Evolutionary conservation across 768 basidiomycete species (phyloP).

Genomic region (Gloeophyllum trabeum): DNA sequence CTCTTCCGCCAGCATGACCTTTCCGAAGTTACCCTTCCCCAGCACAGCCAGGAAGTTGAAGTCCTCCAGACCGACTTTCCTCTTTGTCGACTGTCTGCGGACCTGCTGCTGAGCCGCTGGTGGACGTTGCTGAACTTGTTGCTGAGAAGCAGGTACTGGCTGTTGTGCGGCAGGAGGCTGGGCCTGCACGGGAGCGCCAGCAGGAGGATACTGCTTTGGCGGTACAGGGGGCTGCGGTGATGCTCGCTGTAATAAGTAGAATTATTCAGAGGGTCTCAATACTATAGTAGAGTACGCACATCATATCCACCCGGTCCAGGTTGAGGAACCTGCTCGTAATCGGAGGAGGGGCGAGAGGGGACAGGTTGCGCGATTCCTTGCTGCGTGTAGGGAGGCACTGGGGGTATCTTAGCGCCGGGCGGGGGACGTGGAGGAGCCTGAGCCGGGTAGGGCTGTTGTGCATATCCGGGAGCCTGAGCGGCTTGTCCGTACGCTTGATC

Average conservation of each 20-base stretch:
- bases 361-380: constrained; percentile 21
- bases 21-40: constrained; percentile 98
- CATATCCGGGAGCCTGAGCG: too few relatives aligned
- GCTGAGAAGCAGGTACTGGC: constrained; percentile 14
- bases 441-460: not conserved
- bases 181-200: constrained; percentile 5
- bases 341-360: constrained; percentile 6
- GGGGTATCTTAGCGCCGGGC: constrained; percentile 26
- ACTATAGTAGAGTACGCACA: not conserved
- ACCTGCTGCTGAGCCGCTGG: constrained; percentile 25
- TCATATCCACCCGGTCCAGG: not conserved
- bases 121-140: constrained; percentile 21
- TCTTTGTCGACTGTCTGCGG: constrained; percentile 31
- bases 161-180: constrained; percentile 14
- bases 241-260: not conserved
- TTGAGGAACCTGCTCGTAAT: constrained; percentile 6
- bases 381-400: constrained; percentile 22
- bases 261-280: not conserved
- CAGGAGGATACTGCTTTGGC: not conserved
- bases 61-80: constrained; percentile 93
- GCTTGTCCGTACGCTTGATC: too few relatives aligned
- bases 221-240: not conserved
- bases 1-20: constrained; percentile 99
- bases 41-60: constrained; percentile 99
- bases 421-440: constrained; percentile 11